Conservation (phyloP, 768 basidiomycete genomes). For the Rickenella mellea region DNA sequence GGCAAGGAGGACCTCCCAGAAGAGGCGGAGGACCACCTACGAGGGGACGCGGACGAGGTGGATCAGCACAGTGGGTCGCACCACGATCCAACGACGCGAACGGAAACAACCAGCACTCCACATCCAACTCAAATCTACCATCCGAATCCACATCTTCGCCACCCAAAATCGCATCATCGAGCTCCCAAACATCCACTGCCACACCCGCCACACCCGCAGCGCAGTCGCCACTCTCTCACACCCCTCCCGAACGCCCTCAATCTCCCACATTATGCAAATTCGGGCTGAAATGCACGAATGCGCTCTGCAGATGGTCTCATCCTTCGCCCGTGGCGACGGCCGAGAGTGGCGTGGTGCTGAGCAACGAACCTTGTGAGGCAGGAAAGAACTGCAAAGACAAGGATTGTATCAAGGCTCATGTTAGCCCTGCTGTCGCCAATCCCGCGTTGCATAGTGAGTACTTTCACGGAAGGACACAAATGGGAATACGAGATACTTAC, state of each 20-base stretch:
- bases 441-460: slow-evolving; percentile 18
- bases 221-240: slow-evolving; percentile 33
- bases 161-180: slow-evolving; percentile 10
- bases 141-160: slow-evolving; percentile 11
- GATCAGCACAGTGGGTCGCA: slow-evolving; percentile 6
- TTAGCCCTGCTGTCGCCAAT: slow-evolving; percentile 74
- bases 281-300: slow-evolving; percentile 81
- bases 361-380: slow-evolving; percentile 86
- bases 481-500: not conserved
- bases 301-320: slow-evolving; percentile 85
- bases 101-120: slow-evolving; percentile 8
- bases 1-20: slow-evolving; percentile 27
- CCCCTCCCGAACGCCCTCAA: slow-evolving; percentile 67
- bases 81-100: slow-evolving; percentile 10
- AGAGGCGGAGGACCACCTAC: slow-evolving; percentile 20
- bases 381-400: slow-evolving; percentile 87
- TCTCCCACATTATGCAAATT: slow-evolving; percentile 94
- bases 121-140: slow-evolving; percentile 12
- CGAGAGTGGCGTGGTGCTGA: slow-evolving; percentile 90
- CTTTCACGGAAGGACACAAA: not conserved
- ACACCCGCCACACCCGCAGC: slow-evolving; percentile 15
- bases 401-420: slow-evolving; percentile 87
- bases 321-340: slow-evolving; percentile 95
- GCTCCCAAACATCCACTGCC: slow-evolving; percentile 13
- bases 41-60: slow-evolving; percentile 13